Percentiles rank a stretch among this genome's conserved stretches.
These are phyloP conservation scores for Penicillium sp. DNA, from an alignment of 2,329 filamentous ascomycete genomes.

Conservation along the genomic window DNA sequence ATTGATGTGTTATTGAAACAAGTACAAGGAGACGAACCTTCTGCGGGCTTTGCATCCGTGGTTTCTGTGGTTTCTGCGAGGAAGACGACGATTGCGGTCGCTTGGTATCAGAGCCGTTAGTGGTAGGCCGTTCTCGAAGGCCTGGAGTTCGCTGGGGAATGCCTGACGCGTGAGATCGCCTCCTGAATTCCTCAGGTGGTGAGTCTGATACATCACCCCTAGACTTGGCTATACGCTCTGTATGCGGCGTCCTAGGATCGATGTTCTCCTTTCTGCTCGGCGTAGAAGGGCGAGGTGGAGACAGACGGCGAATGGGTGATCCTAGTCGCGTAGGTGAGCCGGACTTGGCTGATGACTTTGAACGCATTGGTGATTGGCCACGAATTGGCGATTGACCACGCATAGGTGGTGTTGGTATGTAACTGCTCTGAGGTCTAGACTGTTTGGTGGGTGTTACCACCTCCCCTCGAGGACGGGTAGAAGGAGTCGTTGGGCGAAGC, in stretches of 20 bases:
- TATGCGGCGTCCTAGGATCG: slow-evolving; percentile 33
- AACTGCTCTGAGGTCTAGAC: slow-evolving; percentile 31
- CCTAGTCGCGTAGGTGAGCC: slow-evolving; percentile 30
- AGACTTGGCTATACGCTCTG: slow-evolving; percentile 35
- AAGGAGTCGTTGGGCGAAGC: slow-evolving; percentile 41
- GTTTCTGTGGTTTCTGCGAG: slow-evolving; percentile 69
- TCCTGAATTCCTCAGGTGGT: slow-evolving; percentile 42
- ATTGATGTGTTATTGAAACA: neutral
- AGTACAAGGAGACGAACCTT: slow-evolving; percentile 44
- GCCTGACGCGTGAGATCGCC: slow-evolving; percentile 48
- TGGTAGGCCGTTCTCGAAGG: slow-evolving; percentile 35
- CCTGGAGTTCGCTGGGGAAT: slow-evolving; percentile 48
- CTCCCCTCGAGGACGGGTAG: slow-evolving; percentile 29
- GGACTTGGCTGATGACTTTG: slow-evolving; percentile 34
- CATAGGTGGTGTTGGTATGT: slow-evolving; percentile 29
- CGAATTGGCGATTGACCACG: slow-evolving; percentile 31
- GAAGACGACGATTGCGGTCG: slow-evolving; percentile 56
- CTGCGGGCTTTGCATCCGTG: slow-evolving; percentile 64
- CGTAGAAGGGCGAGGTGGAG: slow-evolving; percentile 35
- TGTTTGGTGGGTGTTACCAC: slow-evolving; percentile 31
- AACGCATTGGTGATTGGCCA: slow-evolving; percentile 27
- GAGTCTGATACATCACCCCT: slow-evolving; percentile 35
- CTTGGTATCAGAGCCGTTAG: slow-evolving; percentile 35
- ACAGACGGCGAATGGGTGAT: slow-evolving; percentile 34
- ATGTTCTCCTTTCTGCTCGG: slow-evolving; percentile 44